These are phyloP conservation scores for Clathrospora elynae DNA, from an alignment of 2,329 filamentous ascomycete species.

Conservation along the genomic window DNA sequence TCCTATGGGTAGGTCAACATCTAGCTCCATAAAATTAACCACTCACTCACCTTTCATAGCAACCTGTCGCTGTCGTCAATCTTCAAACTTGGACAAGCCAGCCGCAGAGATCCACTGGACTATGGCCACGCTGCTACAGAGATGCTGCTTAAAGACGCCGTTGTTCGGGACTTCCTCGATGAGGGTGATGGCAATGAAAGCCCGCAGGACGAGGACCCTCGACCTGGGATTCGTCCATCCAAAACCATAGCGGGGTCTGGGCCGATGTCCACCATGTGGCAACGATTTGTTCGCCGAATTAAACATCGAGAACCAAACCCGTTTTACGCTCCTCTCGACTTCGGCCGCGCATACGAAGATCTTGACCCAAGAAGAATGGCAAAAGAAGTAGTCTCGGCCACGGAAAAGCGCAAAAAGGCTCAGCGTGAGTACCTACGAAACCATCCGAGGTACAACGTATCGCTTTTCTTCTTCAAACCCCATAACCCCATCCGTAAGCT, in stretches of 20 bases:
- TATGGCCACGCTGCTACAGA: conserved; percentile 91
- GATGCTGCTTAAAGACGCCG: conserved; percentile 94
- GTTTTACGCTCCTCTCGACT: conserved; percentile 84
- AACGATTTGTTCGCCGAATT: conserved; percentile 61
- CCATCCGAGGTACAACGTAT: conserved; percentile 90
- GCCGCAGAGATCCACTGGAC: conserved; percentile 80
- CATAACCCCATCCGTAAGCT: conserved; percentile 76
- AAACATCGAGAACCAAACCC: conserved; percentile 82
- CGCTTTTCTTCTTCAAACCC: conserved; percentile 83
- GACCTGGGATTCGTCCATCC: conserved; percentile 44
- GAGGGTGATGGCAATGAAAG: conserved; percentile 58
- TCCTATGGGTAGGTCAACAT: conserved; percentile 56
- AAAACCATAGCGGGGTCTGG: conserved; percentile 61
- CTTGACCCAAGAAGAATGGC: conserved; percentile 87
- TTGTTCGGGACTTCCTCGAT: conserved; percentile 92
- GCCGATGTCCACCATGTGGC: conserved; percentile 65
- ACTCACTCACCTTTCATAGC: conserved; percentile 31
- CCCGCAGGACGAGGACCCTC: conserved; percentile 38
- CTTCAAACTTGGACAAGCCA: conserved; percentile 65
- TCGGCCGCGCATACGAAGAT: conserved; percentile 72
- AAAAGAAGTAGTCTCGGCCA: conserved; percentile 83
- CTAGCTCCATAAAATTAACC: background rate
- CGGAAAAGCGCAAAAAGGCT: conserved; percentile 79
- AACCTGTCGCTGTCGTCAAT: conserved; percentile 75
- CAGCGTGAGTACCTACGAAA: conserved; percentile 88